Conservation (phyloP, 441 rosid genomes). For the Iberis amara region DNA sequence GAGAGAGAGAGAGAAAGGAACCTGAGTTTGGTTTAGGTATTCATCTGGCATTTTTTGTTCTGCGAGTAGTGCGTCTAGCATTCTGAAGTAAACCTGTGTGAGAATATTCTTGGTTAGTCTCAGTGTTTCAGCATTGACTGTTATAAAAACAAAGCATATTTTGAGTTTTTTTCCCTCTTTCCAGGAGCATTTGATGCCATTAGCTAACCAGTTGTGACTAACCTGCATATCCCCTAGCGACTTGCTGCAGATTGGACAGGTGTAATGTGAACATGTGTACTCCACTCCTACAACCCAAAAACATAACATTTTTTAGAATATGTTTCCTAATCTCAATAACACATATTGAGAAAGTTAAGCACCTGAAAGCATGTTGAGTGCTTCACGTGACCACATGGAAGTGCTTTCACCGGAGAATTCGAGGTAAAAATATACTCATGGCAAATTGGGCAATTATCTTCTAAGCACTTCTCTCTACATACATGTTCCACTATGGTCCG, state of each 20-base stretch:
- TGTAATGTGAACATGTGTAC: slow-evolving; percentile 66
- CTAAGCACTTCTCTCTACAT: slow-evolving; percentile 68
- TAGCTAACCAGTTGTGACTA: too few relatives aligned
- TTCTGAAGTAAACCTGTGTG: slow-evolving; percentile 64
- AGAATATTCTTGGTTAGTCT: slow-evolving; percentile 12
- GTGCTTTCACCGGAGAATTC: slow-evolving; percentile 56
- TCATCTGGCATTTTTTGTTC: slow-evolving; percentile 75
- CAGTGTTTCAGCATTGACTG: not conserved
- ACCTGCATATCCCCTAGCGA: slow-evolving; percentile 96
- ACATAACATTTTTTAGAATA: slow-evolving; percentile 5
- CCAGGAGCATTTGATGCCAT: not conserved
- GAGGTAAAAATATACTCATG: slow-evolving; percentile 77
- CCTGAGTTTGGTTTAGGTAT: slow-evolving; percentile 64
- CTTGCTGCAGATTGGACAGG: slow-evolving; percentile 85
- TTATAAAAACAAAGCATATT: too few relatives aligned
- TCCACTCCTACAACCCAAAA: too few relatives aligned
- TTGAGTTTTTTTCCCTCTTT: not conserved
- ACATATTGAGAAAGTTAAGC: slow-evolving; percentile 17
- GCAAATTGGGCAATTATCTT: slow-evolving; percentile 85
- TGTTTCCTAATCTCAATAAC: slow-evolving; percentile 7
- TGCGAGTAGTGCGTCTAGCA: slow-evolving; percentile 69
- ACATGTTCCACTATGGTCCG: slow-evolving; percentile 43
- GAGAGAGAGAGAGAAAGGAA: slow-evolving; percentile 25
- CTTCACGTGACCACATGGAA: slow-evolving; percentile 87
- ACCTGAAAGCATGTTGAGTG: slow-evolving; percentile 87